Evolutionary conservation across 1,284 basidiomycete species (phyloP), one percentile per base, ranked within the genome.

Genomic region (Ceratorhiza oryzae-sativae): DNA sequence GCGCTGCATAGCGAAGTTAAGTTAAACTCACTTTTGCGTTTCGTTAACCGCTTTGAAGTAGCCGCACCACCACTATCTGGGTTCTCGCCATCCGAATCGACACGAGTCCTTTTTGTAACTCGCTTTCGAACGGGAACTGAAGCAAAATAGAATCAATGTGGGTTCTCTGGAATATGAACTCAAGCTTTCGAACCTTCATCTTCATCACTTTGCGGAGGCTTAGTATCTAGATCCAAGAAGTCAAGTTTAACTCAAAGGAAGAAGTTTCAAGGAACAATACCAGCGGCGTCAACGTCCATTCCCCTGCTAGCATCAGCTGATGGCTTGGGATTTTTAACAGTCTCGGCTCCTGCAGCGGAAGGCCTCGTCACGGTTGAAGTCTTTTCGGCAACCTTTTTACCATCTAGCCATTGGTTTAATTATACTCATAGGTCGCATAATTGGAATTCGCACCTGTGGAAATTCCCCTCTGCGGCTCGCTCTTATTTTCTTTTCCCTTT

Each of bases 141-240:
- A 42, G 25, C 46, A 39, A 39, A 49, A 20, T 20, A 8, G 15
- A 23, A 20, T 49, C 23, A 49, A 23, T n/a, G n/a, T n/a, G n/a
- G n/a, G n/a, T n/a, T n/a, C n/a, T n/a, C n/a, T n/a, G n/a, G n/a
- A n/a, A n/a, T n/a, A n/a, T n/a, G n/a, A n/a, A n/a, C n/a, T n/a
- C n/a, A 53, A 13, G 20, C 2, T 49, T n/a, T 27, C 63, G 23
- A 30, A 67, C 58, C 73, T 36, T 81, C 82, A 30, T 80, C 82
- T 72, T 90, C 90, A 32, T 90, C 87, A 72, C 92, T 90, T 0
- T 90, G 91, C 49, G 90, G 20, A 30, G 58, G 77, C 42, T 91
- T 81, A 59, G 87, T 84, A 70, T 30, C 53, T 75, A 39, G 8
- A 41, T 30, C 13, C 6, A 56, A 25, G 58, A 39, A 30, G 49